A percentile compares a stretch with the other conserved stretches of the same genome.
These are phyloP conservation scores for Diplodia scrobiculata DNA, from an alignment of 2,329 filamentous ascomycete genomes.

Conservation along the genomic window DNA sequence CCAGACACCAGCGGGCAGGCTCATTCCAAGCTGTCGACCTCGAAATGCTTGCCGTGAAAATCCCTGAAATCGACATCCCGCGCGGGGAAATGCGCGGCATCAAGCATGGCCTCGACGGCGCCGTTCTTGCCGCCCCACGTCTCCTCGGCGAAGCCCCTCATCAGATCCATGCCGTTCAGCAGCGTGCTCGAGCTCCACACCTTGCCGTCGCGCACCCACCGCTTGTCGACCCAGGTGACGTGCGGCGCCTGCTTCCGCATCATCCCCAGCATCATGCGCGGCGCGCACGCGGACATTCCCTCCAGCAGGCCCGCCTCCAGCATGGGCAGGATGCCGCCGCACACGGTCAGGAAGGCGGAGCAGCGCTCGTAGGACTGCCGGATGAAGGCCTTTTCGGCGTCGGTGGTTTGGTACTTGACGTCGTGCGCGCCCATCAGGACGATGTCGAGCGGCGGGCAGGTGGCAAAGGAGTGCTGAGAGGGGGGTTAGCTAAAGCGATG, in stretches of 20 bases:
- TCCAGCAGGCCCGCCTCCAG: conserved; percentile 44
- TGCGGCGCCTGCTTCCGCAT: conserved; percentile 38
- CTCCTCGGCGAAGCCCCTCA: conserved; percentile 37
- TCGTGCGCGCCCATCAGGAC: conserved; percentile 47
- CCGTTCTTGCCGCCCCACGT: conserved; percentile 32
- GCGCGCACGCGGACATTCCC: conserved; percentile 39
- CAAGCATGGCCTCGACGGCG: conserved; percentile 20
- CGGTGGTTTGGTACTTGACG: conserved; percentile 37
- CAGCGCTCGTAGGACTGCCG: conserved; percentile 43
- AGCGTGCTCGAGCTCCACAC: conserved; percentile 42
- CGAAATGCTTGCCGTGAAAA: background rate
- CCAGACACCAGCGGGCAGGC: too few species aligned
- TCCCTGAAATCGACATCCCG: conserved; percentile 29
- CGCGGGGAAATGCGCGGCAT: conserved; percentile 26
- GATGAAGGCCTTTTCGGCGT: conserved; percentile 44
- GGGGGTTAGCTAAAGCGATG: too few species aligned
- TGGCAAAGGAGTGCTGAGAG: conserved; percentile 45
- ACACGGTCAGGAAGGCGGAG: conserved; percentile 48
- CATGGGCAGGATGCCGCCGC: conserved; percentile 43
- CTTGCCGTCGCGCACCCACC: conserved; percentile 40
- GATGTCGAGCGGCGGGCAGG: conserved; percentile 48
- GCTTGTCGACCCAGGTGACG: conserved; percentile 45
- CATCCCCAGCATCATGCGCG: conserved; percentile 32
- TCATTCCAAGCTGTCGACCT: background rate
- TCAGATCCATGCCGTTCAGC: conserved; percentile 42